Base-by-base conservation (phyloP, 768 basidiomycete species). In the Kwoniella bestiolae region DNA sequence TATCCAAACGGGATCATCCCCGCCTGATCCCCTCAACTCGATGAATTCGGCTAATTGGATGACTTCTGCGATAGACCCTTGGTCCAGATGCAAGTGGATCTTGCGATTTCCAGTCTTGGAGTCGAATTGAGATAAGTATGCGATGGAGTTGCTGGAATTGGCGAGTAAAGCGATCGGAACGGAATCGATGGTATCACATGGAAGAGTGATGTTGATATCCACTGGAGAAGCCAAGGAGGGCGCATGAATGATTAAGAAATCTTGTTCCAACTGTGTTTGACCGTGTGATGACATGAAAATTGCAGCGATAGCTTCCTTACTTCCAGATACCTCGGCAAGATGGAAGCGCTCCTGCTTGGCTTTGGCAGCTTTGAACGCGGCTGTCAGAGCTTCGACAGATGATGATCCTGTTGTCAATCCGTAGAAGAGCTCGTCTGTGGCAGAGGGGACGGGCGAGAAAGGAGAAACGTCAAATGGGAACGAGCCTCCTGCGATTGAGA, bases 1-100 rank as follows among this genome's bases (percentile, higher is more conserved):
- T 3, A 72, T 66, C 66, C 67, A 68, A 44, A 72, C 57, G 4
- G 67, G 50, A 28, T 63, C 65, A 16, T 35, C 51, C 23, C n/a
- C 23, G 11, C 60, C 64, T 7, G 67, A 44, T 26, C 49, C 60
- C n/a, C 64, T 32, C 21, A 72, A 14, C 23, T 64, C 52, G 34
- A 49, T 41, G 29, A 72, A 67, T 29, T 60, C 51, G 18, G 61
- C 47, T 12, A 68, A 25, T 7, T 51, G 60, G 16, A 68, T 12
- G 21, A 60, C 44, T 18, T 68, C 56, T 11, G 60, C 61, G 23
- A 51, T 35, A 5, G 57, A 38, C 1, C 67, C 67, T 9, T 46
- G n/a, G 11, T 51, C 56, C 6, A 63, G 47, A 8, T 41, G 61
- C 7, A 68, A 28, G 21, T 32, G 2, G 18, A 72, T 2, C 23